Conservation (phyloP, 1,284 basidiomycete genomes). For the Rhodotorula sp. region DNA sequence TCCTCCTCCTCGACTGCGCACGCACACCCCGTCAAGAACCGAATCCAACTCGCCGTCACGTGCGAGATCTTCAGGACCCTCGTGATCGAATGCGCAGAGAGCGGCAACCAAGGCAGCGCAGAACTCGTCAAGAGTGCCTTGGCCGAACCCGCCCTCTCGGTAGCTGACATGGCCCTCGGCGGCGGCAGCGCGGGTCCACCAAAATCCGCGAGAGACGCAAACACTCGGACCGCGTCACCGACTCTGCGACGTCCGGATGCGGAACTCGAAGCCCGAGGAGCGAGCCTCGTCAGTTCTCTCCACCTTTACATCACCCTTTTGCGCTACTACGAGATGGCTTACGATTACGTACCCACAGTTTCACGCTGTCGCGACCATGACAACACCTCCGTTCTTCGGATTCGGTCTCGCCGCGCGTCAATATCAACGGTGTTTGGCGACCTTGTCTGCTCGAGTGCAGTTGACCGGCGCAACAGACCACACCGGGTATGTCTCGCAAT, state of each 20-base stretch:
- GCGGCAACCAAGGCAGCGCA: slow-evolving; percentile 51
- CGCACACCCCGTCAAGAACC: slow-evolving; percentile 56
- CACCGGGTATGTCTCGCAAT: not conserved
- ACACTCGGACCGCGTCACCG: not conserved
- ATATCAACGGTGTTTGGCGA: slow-evolving; percentile 61
- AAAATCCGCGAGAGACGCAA: not conserved
- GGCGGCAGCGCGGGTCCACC: slow-evolving; percentile 4
- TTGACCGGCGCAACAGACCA: slow-evolving; percentile 51
- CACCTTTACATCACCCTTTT: too few relatives aligned
- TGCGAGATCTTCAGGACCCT: slow-evolving; percentile 79
- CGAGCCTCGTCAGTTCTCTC: slow-evolving; percentile 67
- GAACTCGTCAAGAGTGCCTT: slow-evolving; percentile 59
- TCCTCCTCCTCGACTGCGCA: slow-evolving; percentile 56
- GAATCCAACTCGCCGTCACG: slow-evolving; percentile 78
- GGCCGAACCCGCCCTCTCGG: slow-evolving; percentile 70
- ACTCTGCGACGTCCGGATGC: slow-evolving; percentile 57
- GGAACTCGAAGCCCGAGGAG: slow-evolving; percentile 78
- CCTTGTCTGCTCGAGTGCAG: slow-evolving; percentile 66
- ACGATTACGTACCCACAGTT: slow-evolving; percentile 52
- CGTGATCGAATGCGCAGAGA: slow-evolving; percentile 87
- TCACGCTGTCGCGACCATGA: slow-evolving; percentile 87
- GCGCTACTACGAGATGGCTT: not conserved
- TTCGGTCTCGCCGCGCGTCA: slow-evolving; percentile 6
- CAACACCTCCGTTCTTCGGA: slow-evolving; percentile 61
- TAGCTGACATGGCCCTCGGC: slow-evolving; percentile 65